phyloP scores from a whole-genome alignment of 164 flowering plant genomes.

The Tetrastigma voinierianum region DNA sequence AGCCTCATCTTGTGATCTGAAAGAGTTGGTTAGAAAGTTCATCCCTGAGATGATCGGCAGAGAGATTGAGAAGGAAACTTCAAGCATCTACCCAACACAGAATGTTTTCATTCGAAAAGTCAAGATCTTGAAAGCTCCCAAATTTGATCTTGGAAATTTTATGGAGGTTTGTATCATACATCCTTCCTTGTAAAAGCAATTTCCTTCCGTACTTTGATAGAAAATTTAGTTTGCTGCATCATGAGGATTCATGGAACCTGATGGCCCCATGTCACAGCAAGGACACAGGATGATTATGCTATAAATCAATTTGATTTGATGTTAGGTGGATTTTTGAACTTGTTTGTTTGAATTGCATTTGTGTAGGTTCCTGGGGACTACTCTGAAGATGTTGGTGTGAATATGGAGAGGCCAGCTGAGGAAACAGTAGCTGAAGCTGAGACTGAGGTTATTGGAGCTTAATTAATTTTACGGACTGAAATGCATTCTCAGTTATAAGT shows the following conservation, averaged over 20 bases:
- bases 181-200: too few species aligned
- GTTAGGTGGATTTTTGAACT: not conserved
- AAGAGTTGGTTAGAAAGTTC: conserved; percentile 71
- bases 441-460: conserved; percentile 40
- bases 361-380: conserved; percentile 72
- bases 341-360: not conserved
- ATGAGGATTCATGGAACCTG: too few species aligned
- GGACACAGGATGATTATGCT: too few species aligned
- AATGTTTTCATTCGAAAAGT: conserved; percentile 77
- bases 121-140: conserved; percentile 86
- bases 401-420: conserved; percentile 82
- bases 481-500: too few species aligned
- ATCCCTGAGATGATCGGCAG: conserved; percentile 76
- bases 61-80: conserved; percentile 79
- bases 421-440: conserved; percentile 53
- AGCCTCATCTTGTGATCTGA: conserved; percentile 61
- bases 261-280: too few species aligned
- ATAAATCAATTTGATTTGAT: too few species aligned
- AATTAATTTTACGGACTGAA: not conserved
- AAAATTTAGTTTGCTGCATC: too few species aligned
- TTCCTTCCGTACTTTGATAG: too few species aligned
- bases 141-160: conserved; percentile 75
- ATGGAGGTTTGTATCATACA: conserved; percentile 65
- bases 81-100: conserved; percentile 65
- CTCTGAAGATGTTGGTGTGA: conserved; percentile 68